Conservation (phyloP, 768 basidiomycete genomes). For the Rhodotorula toruloides region DNA sequence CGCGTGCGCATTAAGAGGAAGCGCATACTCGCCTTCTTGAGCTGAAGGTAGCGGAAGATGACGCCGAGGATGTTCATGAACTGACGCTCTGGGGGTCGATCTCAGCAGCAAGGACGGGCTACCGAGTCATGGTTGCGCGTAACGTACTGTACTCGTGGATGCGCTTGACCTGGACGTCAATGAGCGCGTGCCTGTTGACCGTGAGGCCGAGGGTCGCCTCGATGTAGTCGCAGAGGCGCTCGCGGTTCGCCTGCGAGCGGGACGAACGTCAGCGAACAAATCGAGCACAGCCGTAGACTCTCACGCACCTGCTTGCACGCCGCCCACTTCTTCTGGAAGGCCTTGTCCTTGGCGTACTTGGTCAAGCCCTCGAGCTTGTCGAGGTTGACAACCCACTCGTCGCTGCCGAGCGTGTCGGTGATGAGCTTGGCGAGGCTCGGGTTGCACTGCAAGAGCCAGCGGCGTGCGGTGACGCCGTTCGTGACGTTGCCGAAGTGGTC, state of each 20-base stretch:
- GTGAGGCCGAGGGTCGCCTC: conserved; percentile 64
- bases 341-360: conserved; percentile 63
- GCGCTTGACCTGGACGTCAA: conserved; percentile 84
- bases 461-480: conserved; percentile 76
- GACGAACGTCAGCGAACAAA: conserved; percentile 54
- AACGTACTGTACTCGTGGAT: conserved; percentile 70
- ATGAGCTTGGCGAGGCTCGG: conserved; percentile 78
- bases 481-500: conserved; percentile 63
- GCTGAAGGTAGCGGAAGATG: conserved; percentile 54
- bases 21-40: conserved; percentile 39
- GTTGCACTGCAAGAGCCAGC: conserved; percentile 89
- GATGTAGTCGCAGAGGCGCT: conserved; percentile 71
- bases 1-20: neutral
- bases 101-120: conserved; percentile 41
- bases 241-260: conserved; percentile 65
- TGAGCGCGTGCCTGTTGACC: conserved; percentile 66
- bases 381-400: conserved; percentile 79
- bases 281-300: neutral
- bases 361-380: conserved; percentile 71
- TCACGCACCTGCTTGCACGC: conserved; percentile 49
- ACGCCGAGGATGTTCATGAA: conserved; percentile 88
- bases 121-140: too few relatives aligned
- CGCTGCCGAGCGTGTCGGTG: conserved; percentile 70
- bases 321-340: conserved; percentile 70
- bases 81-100: conserved; percentile 62